phyloP scores from a whole-genome alignment of 495 filamentous ascomycete genomes.

The Hypoxylon trugodes region DNA sequence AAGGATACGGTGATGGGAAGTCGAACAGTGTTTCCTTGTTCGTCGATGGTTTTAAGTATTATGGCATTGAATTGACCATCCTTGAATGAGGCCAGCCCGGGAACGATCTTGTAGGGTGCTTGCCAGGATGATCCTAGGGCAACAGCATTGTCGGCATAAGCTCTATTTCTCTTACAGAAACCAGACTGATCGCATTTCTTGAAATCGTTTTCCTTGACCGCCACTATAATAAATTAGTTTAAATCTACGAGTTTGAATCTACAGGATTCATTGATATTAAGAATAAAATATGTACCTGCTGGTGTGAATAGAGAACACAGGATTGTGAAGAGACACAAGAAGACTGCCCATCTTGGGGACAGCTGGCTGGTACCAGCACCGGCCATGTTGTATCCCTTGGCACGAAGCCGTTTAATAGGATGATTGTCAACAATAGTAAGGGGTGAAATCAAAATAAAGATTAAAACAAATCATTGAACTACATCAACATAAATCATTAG shows the following conservation, averaged over 20 bases:
- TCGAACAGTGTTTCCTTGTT: conserved; percentile 68
- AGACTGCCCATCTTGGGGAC: conserved; percentile 65
- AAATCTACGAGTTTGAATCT: background rate
- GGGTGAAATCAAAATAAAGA: conserved; percentile 20
- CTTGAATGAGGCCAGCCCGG: conserved; percentile 75
- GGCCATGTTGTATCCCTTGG: conserved; percentile 35
- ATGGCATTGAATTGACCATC: conserved; percentile 81
- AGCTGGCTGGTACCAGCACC: conserved; percentile 50
- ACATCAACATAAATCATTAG: conserved; percentile 18
- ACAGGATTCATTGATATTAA: background rate
- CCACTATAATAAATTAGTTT: conserved; percentile 57
- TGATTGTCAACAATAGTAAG: conserved; percentile 15
- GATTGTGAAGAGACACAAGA: conserved; percentile 56
- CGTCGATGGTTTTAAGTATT: conserved; percentile 76
- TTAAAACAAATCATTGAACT: conserved; percentile 16
- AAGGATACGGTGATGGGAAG: conserved; percentile 88
- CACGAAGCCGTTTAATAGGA: conserved; percentile 16
- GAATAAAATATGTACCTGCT: conserved; percentile 51
- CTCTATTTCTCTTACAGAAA: conserved; percentile 94
- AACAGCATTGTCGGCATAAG: conserved; percentile 79
- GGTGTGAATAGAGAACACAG: conserved; percentile 56
- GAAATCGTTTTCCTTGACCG: conserved; percentile 95
- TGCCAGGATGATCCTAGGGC: conserved; percentile 71
- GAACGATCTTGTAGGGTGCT: conserved; percentile 81
- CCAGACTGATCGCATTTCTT: conserved; percentile 95